Evolutionary conservation across 1,284 basidiomycete genomes (phyloP), one percentile per base, ranked within the genome.

Genomic region (Sanghuangporus baumii): DNA sequence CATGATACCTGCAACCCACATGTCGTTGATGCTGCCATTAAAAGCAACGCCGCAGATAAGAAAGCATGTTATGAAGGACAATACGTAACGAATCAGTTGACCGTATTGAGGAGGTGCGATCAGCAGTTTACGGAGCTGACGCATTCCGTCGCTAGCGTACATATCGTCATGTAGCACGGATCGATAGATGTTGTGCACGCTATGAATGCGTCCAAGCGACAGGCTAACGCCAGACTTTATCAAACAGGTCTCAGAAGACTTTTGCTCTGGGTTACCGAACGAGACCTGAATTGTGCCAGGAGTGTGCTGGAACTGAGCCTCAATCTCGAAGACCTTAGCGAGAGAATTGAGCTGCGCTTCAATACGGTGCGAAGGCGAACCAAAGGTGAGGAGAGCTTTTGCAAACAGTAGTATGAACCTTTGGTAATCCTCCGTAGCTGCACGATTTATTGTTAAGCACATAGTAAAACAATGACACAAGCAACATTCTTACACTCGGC

Each of bases 291-390:
- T 81, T 67, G 93, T 82, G 60, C 86, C 86, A 1, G 92, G 92
- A 48, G 93, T 81, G 70, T 91, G 89, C 26, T 93, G 87, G 70
- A 94, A 92, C 68, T 89, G 78, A n/a, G 82, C 89, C 74, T 79
- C 72, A 73, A 86, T 75, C 52, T 82, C 76, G 26, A 89, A 77
- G 37, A 82, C 79, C 5, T 75, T 72, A 6, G 85, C 80, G 1
- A 83, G 82, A 1, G 79, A 76, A 51, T 77, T 76, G 11, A 96
- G 80, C 71, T 94, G 93, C 1, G 88, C 86, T 73, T 94, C 91
- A 67, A 94, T 88, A 37, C 93, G 82, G 74, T 95, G 93, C 31
- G 91, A 93, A 3, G 93, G 93, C 20, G 93, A 89, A 20, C 93
- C 93, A 71, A 90, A 93, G 3, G 81, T 79, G 69, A 96, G 81